Evolutionary conservation across 164 flowering plant genomes (phyloP).

Genomic region (Brasenia schreberi): DNA sequence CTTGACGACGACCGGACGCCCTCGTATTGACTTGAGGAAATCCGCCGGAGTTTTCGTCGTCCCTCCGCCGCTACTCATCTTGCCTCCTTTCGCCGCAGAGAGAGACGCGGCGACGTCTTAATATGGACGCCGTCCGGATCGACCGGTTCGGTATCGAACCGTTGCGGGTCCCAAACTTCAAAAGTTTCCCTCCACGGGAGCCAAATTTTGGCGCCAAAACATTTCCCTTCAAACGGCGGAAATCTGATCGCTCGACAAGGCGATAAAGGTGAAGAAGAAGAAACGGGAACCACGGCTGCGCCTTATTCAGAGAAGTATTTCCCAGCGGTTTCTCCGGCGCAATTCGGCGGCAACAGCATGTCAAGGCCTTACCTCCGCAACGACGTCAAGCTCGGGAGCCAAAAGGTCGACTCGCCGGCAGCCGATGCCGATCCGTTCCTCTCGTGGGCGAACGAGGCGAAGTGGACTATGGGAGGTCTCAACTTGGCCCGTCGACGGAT

Average conservation of each 20-base stretch:
- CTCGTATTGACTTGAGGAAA: constrained; percentile 92
- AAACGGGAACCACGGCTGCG: too few species aligned
- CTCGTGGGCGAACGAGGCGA: constrained; percentile 81
- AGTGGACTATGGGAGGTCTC: constrained; percentile 97
- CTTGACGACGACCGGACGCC: constrained; percentile 94
- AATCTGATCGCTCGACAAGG: too few species aligned
- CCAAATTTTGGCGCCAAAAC: too few species aligned
- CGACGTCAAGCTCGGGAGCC: constrained; percentile 36
- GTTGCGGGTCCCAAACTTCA: too few species aligned
- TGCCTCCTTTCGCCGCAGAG: constrained; percentile 2
- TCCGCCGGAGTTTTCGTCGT: constrained; percentile 90
- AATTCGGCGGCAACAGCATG: constrained; percentile 84
- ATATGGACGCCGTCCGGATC: too few species aligned
- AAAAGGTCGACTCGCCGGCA: constrained; percentile 61
- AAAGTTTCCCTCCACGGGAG: too few species aligned
- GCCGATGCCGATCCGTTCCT: constrained; percentile 54
- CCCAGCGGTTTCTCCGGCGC: constrained; percentile 28
- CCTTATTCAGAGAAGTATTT: too few species aligned
- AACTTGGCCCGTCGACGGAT: constrained; percentile 55
- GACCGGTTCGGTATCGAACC: too few species aligned
- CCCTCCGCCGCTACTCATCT: constrained; percentile 30
- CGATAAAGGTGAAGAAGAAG: too few species aligned
- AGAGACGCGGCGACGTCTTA: too few species aligned
- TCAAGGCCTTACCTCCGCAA: constrained; percentile 69
- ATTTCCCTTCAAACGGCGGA: too few species aligned